Evolutionary conservation across 495 filamentous ascomycete species (phyloP).

Genomic region (Aspergillus cristatus): DNA sequence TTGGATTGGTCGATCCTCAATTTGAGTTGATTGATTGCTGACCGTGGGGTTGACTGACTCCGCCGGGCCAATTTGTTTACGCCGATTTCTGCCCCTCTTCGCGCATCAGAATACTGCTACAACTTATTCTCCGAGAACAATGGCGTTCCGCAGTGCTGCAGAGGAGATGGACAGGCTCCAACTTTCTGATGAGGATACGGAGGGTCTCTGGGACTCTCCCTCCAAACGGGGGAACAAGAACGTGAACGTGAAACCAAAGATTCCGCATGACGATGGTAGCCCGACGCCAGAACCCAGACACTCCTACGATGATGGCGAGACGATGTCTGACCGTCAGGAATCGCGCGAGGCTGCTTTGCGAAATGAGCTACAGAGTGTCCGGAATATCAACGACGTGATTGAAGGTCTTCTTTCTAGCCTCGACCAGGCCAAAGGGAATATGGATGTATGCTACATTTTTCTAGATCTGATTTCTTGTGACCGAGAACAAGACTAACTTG

Average conservation of each 20-base stretch:
- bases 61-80: not conserved
- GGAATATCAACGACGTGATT: slow-evolving; percentile 78
- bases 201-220: slow-evolving; percentile 68
- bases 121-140: slow-evolving; percentile 5
- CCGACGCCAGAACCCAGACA: slow-evolving; percentile 25
- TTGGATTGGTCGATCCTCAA: too few relatives aligned
- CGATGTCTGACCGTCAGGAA: slow-evolving; percentile 56
- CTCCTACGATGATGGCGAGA: slow-evolving; percentile 36
- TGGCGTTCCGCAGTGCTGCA: slow-evolving; percentile 30
- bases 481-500: too few relatives aligned
- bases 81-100: slow-evolving; percentile 1
- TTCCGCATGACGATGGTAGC: slow-evolving; percentile 21
- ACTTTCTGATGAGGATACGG: slow-evolving; percentile 54
- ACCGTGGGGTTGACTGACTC: too few relatives aligned
- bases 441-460: slow-evolving; percentile 80
- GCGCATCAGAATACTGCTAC: not conserved
- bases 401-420: slow-evolving; percentile 74
- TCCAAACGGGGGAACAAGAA: slow-evolving; percentile 34
- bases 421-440: slow-evolving; percentile 76
- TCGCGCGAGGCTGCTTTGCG: slow-evolving; percentile 63
- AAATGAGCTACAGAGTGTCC: slow-evolving; percentile 71
- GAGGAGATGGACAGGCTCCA: slow-evolving; percentile 42
- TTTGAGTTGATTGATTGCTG: too few relatives aligned
- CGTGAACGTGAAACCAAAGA: slow-evolving; percentile 8
- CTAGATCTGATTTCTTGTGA: not conserved